phyloP scores from a whole-genome alignment of 1,284 basidiomycete species.

The Tilletia indica region DNA sequence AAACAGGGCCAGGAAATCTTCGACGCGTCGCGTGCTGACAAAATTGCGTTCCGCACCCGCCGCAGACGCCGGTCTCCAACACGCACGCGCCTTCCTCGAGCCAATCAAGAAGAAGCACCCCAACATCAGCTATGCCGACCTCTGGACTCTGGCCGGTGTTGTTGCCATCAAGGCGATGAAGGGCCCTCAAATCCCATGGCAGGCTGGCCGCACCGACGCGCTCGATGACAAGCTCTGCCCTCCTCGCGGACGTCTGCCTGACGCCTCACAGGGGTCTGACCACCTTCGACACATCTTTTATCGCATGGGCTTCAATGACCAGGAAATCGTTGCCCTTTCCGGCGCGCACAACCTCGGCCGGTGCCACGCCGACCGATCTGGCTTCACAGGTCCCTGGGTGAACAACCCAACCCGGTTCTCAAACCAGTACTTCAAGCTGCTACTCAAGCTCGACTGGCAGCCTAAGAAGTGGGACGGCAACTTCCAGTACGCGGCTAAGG shows the following conservation, averaged over 20 bases:
- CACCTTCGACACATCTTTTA: conserved; percentile 61
- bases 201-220: conserved; percentile 60
- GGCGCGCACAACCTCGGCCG: conserved; percentile 62
- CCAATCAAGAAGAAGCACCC: conserved; percentile 61
- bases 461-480: conserved; percentile 61
- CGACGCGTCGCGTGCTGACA: conserved; percentile 17
- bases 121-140: conserved; percentile 62
- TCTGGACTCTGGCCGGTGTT: conserved; percentile 58
- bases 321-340: conserved; percentile 63
- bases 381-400: conserved; percentile 55
- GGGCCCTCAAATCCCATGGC: conserved; percentile 59
- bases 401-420: conserved; percentile 51
- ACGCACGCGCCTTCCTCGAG: conserved; percentile 61
- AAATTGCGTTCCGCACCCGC: neutral
- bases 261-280: conserved; percentile 60
- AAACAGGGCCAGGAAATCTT: neutral
- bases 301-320: conserved; percentile 62
- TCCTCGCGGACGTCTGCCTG: conserved; percentile 59
- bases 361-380: conserved; percentile 50
- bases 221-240: conserved; percentile 54
- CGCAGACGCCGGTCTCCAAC: conserved; percentile 58
- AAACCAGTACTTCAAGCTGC: conserved; percentile 56
- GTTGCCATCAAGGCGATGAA: conserved; percentile 61
- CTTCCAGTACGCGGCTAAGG: conserved; percentile 52
- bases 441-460: conserved; percentile 60